Conservation (phyloP, 495 filamentous ascomycete genomes). For the Xylaria palmicola region DNA sequence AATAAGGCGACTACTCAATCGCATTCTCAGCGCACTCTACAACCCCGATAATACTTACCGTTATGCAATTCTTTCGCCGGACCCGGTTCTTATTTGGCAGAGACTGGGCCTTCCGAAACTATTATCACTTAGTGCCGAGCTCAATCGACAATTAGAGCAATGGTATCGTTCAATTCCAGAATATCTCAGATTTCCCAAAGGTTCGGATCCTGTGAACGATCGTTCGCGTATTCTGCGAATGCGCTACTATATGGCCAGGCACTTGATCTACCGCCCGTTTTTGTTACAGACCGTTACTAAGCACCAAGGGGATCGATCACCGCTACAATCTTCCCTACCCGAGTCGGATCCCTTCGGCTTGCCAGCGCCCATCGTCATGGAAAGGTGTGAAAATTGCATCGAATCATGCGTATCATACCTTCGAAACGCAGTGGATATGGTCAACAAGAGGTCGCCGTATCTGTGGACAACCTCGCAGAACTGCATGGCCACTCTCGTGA, state of each 20-base stretch:
- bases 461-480: slow-evolving; percentile 35
- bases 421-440: slow-evolving; percentile 31
- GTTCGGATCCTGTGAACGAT: slow-evolving; percentile 25
- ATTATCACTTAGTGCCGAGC: slow-evolving; percentile 31
- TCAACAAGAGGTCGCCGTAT: slow-evolving; percentile 33
- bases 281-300: slow-evolving; percentile 27
- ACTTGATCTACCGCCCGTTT: slow-evolving; percentile 39
- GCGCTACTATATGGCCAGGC: slow-evolving; percentile 36
- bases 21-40: slow-evolving; percentile 40
- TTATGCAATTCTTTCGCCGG: slow-evolving; percentile 17
- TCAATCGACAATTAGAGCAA: slow-evolving; percentile 37
- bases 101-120: slow-evolving; percentile 29
- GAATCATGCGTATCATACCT: slow-evolving; percentile 34
- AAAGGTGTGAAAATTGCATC: slow-evolving; percentile 34
- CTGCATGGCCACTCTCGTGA: slow-evolving; percentile 28
- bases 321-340: slow-evolving; percentile 19
- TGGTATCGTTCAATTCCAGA: slow-evolving; percentile 41
- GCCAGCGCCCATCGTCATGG: slow-evolving; percentile 22
- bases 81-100: slow-evolving; percentile 30
- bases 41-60: slow-evolving; percentile 26
- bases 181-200: slow-evolving; percentile 30
- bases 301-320: slow-evolving; percentile 24
- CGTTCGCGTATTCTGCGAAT: slow-evolving; percentile 34
- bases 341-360: slow-evolving; percentile 26
- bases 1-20: slow-evolving; percentile 36